These are phyloP conservation scores for Cyberlindnera lachancei DNA, from an alignment of 805 yeast species.

Conservation along the genomic window DNA sequence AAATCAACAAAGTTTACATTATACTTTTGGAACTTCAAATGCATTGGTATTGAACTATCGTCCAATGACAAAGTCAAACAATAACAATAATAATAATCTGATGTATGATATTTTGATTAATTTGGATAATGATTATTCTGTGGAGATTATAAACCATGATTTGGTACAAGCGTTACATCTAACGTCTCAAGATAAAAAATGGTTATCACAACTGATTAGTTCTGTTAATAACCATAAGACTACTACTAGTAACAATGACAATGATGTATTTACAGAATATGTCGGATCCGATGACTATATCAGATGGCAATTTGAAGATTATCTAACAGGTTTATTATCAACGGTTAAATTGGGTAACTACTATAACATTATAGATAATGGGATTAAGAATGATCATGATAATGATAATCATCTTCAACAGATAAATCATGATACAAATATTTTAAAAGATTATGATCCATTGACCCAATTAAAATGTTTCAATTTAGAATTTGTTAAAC, in stretches of 20 bases:
- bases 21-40: slow-evolving; percentile 82
- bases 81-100: too few species aligned
- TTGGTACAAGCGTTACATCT: slow-evolving; percentile 38
- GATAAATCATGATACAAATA: too few species aligned
- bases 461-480: slow-evolving; percentile 34
- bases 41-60: slow-evolving; percentile 66
- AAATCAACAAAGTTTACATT: slow-evolving; percentile 58
- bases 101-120: slow-evolving; percentile 68
- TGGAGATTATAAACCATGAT: slow-evolving; percentile 39
- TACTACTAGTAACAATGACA: slow-evolving; percentile 30
- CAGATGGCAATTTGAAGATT: slow-evolving; percentile 84
- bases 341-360: slow-evolving; percentile 65
- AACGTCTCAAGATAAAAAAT: slow-evolving; percentile 62
- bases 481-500: slow-evolving; percentile 36
- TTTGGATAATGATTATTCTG: slow-evolving; percentile 43
- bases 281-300: slow-evolving; percentile 83
- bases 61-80: too few species aligned
- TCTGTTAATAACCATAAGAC: slow-evolving; percentile 33
- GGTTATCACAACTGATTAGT: slow-evolving; percentile 52
- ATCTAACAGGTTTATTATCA: slow-evolving; percentile 67
- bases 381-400: slow-evolving; percentile 27
- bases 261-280: slow-evolving; percentile 38
- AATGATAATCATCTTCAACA: too few species aligned
- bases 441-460: slow-evolving; percentile 22
- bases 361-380: slow-evolving; percentile 30